Conservation (phyloP, 768 basidiomycete species). For the Phaffia australis region DNA sequence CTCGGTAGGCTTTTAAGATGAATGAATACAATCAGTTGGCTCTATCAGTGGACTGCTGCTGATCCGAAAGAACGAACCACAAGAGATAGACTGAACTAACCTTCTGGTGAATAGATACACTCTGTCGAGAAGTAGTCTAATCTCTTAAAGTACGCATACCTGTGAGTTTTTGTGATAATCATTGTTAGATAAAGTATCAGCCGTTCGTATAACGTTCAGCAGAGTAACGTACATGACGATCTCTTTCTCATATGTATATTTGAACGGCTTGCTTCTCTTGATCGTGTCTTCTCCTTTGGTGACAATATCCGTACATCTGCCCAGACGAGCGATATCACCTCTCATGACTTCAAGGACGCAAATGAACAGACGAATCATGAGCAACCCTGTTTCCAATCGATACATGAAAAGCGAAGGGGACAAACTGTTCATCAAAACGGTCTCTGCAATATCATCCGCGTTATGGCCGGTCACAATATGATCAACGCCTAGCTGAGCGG, state of each 20-base stretch:
- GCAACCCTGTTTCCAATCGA: neutral
- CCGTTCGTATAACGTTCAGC: too few species aligned
- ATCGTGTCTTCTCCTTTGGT: constrained; percentile 95
- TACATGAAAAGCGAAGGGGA: constrained; percentile 19
- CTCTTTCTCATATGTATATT: constrained; percentile 98
- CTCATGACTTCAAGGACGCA: constrained; percentile 65
- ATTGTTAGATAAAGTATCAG: neutral
- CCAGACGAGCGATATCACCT: constrained; percentile 88
- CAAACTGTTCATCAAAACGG: constrained; percentile 96
- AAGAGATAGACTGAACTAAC: constrained; percentile 26
- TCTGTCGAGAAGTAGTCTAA: constrained; percentile 98
- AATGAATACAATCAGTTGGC: neutral
- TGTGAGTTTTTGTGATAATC: constrained; percentile 33
- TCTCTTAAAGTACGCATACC: constrained; percentile 90
- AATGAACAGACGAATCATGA: neutral
- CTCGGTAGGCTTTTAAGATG: constrained; percentile 61
- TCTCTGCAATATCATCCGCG: constrained; percentile 98
- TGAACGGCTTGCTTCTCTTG: constrained; percentile 96
- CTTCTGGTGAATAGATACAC: constrained; percentile 94
- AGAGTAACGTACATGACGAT: constrained; percentile 72
- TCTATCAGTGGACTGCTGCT: neutral
- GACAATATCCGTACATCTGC: constrained; percentile 85
- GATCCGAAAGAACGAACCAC: neutral
- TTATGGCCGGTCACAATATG: constrained; percentile 99
- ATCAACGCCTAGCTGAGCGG: constrained; percentile 73